phyloP scores from a whole-genome alignment of 2,329 filamentous ascomycete species.

The Beauveria rudraprayagi region DNA sequence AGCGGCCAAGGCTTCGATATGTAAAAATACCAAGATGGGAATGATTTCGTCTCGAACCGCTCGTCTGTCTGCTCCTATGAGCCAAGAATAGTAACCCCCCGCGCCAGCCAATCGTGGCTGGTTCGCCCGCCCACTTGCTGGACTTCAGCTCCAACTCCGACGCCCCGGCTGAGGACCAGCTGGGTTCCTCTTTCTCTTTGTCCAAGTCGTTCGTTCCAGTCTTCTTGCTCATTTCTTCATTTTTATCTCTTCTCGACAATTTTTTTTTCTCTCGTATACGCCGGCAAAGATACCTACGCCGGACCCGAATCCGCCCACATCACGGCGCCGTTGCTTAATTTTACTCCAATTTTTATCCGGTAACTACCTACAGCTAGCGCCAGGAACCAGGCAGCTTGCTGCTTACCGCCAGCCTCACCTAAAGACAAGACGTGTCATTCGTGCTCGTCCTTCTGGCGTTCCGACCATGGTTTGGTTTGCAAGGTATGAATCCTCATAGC shows the following conservation, averaged over 20 bases:
- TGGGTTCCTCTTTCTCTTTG: background rate
- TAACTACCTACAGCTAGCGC: background rate
- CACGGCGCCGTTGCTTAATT: background rate
- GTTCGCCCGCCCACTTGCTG: background rate
- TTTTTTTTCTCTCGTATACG: background rate
- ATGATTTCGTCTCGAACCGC: background rate
- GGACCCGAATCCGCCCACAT: background rate
- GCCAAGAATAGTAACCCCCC: constrained; percentile 1
- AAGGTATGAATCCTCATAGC: constrained; percentile 25
- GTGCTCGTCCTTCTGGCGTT: background rate
- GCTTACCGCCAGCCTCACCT: background rate
- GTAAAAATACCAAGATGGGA: background rate
- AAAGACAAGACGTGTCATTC: background rate
- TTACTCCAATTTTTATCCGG: background rate
- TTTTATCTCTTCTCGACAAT: background rate
- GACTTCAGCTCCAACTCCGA: constrained; percentile 1
- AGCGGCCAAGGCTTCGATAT: background rate
- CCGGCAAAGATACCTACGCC: too few species aligned
- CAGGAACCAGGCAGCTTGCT: background rate
- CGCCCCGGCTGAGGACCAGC: background rate
- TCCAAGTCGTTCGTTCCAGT: background rate
- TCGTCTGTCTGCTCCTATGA: background rate
- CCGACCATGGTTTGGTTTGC: constrained; percentile 17
- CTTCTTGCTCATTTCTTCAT: background rate
- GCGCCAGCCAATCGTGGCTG: constrained; percentile 4